These are phyloP conservation scores for Gautieria morchelliformis DNA, from an alignment of 768 basidiomycete genomes.

Conservation along the genomic window DNA sequence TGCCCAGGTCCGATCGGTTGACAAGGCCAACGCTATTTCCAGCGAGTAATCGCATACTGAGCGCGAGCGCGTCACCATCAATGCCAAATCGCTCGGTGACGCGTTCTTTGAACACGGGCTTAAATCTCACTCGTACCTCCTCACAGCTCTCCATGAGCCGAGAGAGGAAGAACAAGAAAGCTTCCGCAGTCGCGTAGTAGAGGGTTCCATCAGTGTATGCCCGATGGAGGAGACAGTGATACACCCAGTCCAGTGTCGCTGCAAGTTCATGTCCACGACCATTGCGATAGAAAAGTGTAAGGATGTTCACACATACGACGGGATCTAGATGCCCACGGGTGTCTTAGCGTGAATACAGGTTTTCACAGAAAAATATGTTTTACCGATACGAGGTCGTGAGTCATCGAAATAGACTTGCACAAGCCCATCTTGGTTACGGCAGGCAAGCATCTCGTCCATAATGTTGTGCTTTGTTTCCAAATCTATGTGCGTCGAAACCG, in stretches of 20 bases:
- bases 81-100: slow-evolving; percentile 40
- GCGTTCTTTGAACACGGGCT: slow-evolving; percentile 34
- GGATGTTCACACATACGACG: too few relatives aligned
- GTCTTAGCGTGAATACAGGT: slow-evolving; percentile 18
- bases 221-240: slow-evolving; percentile 38
- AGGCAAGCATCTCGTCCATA: slow-evolving; percentile 50
- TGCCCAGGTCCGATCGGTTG: slow-evolving; percentile 34
- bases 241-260: slow-evolving; percentile 38
- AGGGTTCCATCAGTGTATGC: slow-evolving; percentile 47
- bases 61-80: slow-evolving; percentile 42
- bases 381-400: slow-evolving; percentile 32
- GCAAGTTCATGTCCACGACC: slow-evolving; percentile 38
- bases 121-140: slow-evolving; percentile 27
- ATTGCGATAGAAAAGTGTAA: slow-evolving; percentile 40
- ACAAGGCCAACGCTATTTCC: slow-evolving; percentile 32
- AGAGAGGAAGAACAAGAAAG: slow-evolving; percentile 42
- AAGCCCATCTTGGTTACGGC: slow-evolving; percentile 41
- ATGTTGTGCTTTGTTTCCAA: slow-evolving; percentile 29
- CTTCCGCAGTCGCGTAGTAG: slow-evolving; percentile 44
- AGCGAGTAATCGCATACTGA: slow-evolving; percentile 46
- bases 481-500: slow-evolving; percentile 24
- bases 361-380: neutral
- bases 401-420: slow-evolving; percentile 28
- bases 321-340: slow-evolving; percentile 43
- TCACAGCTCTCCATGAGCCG: slow-evolving; percentile 26